These are phyloP conservation scores for Pyropia yezoensis DNA, from an alignment of 23 red algal genomes.

Conservation along the genomic window DNA sequence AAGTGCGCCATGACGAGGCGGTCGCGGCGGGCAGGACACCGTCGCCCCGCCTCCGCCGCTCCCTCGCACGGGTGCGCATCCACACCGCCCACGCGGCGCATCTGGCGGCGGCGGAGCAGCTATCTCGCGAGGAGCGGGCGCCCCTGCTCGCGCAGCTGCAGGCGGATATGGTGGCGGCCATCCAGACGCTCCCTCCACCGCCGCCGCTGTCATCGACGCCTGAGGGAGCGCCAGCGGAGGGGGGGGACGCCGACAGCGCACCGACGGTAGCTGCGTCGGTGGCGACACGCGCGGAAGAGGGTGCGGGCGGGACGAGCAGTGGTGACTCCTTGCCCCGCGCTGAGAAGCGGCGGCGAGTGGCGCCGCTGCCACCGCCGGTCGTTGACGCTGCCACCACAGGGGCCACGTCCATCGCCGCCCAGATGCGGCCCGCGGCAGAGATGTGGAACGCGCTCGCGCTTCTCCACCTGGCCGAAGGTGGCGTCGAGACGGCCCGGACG, in stretches of 20 bases:
- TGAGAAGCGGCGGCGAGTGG: background rate
- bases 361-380: background rate
- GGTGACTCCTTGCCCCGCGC: background rate
- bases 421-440: slow-evolving; percentile 1
- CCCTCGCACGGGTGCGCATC: slow-evolving; percentile 24
- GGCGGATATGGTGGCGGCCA: slow-evolving; percentile 12
- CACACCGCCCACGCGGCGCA: slow-evolving; percentile 56
- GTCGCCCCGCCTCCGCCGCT: slow-evolving; percentile 7
- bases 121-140: slow-evolving; percentile 26
- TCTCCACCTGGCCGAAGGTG: slow-evolving; percentile 54
- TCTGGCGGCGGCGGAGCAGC: slow-evolving; percentile 16
- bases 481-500: slow-evolving; percentile 11
- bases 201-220: background rate
- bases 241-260: too few relatives aligned
- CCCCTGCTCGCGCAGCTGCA: slow-evolving; percentile 16
- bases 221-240: background rate
- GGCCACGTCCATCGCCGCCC: background rate
- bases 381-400: too few relatives aligned
- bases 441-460: slow-evolving; percentile 67
- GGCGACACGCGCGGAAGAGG: too few relatives aligned
- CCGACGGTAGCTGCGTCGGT: too few relatives aligned
- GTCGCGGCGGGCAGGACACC: slow-evolving; percentile 1
- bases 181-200: slow-evolving; percentile 17
- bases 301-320: background rate
- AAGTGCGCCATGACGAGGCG: slow-evolving; percentile 15